Percentiles rank a stretch among this genome's conserved stretches.
phyloP scores from a whole-genome alignment of 2,329 filamentous ascomycete genomes.

The Phaeoacremonium minimum region DNA sequence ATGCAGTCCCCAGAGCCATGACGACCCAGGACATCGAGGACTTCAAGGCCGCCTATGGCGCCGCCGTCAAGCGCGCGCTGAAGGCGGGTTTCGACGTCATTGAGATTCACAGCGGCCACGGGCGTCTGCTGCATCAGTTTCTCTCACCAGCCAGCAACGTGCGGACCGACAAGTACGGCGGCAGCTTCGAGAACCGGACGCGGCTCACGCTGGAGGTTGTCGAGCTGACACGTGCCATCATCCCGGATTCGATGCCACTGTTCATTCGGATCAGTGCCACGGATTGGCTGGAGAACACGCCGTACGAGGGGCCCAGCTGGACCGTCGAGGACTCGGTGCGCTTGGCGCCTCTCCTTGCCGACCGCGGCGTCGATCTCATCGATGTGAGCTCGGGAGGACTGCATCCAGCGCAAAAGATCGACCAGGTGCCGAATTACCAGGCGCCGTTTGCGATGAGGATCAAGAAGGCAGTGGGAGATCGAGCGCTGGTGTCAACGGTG shows the following conservation, averaged over 20 bases:
- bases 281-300: conserved; percentile 67
- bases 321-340: conserved; percentile 57
- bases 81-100: no score
- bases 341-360: conserved; percentile 60
- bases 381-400: conserved; percentile 69
- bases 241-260: conserved; percentile 51
- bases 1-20: no score
- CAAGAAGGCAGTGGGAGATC: conserved; percentile 67
- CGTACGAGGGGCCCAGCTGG: conserved; percentile 57
- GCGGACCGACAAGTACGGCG: conserved; percentile 63
- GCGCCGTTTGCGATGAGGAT: conserved; percentile 65
- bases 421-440: conserved; percentile 63
- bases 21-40: no score
- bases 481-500: conserved; percentile 35
- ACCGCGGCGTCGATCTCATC: conserved; percentile 67
- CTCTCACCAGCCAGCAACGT: no score
- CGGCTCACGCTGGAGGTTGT: conserved; percentile 55
- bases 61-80: no score
- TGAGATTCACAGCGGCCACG: no score
- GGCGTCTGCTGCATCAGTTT: no score
- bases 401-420: conserved; percentile 54
- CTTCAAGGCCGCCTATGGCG: no score
- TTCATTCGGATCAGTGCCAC: conserved; percentile 60
- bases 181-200: conserved; percentile 61
- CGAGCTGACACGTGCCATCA: conserved; percentile 41